Conservation (phyloP, 352 stramenopile species). For the Aphanomyces invadans region DNA sequence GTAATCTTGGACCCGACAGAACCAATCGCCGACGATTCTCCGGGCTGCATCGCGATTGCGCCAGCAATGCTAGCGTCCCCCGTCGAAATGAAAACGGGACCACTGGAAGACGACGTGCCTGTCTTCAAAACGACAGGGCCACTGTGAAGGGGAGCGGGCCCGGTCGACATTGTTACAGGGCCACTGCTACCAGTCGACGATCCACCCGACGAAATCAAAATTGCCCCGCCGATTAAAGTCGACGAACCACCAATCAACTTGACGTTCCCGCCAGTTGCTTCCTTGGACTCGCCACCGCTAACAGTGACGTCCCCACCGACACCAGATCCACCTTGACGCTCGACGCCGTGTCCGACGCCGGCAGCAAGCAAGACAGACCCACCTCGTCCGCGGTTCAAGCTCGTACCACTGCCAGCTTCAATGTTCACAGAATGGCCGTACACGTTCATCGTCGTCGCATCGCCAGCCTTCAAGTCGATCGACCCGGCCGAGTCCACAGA, state of each 20-base stretch:
- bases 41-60: constrained; percentile 36
- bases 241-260: constrained; percentile 39
- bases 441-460: constrained; percentile 67
- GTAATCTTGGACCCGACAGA: constrained; percentile 13
- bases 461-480: constrained; percentile 48
- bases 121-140: constrained; percentile 42
- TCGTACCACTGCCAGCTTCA: constrained; percentile 54
- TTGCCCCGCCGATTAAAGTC: constrained; percentile 41
- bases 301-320: constrained; percentile 62
- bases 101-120: constrained; percentile 38
- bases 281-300: constrained; percentile 48
- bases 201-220: constrained; percentile 38
- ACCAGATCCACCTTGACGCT: constrained; percentile 68
- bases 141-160: constrained; percentile 30
- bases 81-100: constrained; percentile 38
- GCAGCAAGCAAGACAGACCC: constrained; percentile 65
- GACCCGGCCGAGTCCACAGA: constrained; percentile 35
- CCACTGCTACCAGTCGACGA: constrained; percentile 42
- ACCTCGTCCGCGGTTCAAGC: constrained; percentile 68
- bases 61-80: constrained; percentile 31
- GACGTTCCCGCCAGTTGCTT: constrained; percentile 56
- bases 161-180: constrained; percentile 36
- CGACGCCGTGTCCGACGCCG: constrained; percentile 52
- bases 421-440: constrained; percentile 45
- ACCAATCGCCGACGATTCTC: constrained; percentile 26